Percentiles rank a stretch among this genome's conserved stretches.
These are phyloP conservation scores for Aureobasidium sp. DNA, from an alignment of 2,329 filamentous ascomycete species.

Conservation along the genomic window DNA sequence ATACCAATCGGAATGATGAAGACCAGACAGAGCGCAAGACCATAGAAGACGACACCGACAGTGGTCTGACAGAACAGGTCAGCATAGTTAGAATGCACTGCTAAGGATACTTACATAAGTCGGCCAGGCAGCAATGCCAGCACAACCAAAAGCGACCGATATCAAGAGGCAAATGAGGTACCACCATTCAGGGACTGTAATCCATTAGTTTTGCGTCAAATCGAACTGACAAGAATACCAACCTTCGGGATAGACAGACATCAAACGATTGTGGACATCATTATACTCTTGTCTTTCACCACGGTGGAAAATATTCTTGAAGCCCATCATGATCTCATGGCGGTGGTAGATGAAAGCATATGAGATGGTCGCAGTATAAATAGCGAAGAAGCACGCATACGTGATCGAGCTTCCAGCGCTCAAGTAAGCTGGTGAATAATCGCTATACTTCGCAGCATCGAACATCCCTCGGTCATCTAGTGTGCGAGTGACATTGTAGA, in stretches of 20 bases:
- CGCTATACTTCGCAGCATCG: neutral
- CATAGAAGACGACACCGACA: conserved; percentile 2
- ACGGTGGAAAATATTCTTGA: neutral
- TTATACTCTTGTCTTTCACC: neutral
- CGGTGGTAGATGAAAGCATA: conserved; percentile 3
- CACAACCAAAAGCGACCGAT: neutral
- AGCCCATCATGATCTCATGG: conserved; percentile 7
- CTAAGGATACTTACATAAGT: neutral
- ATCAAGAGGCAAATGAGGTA: neutral
- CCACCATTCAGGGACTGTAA: conserved; percentile 1
- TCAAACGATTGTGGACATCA: neutral
- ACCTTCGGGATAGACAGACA: conserved; percentile 4
- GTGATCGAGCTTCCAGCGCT: neutral
- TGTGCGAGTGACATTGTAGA: conserved; percentile 4
- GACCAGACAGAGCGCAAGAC: neutral
- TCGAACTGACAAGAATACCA: neutral
- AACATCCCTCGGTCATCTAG: neutral
- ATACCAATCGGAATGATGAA: neutral
- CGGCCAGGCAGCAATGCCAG: conserved; percentile 4
- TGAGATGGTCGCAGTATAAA: neutral
- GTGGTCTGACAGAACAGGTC: neutral
- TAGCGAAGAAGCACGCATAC: neutral
- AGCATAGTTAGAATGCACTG: neutral
- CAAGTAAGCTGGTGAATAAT: neutral
- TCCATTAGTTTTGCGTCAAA: neutral